Evolutionary conservation across 352 stramenopile genomes (phyloP).

Genomic region (Thraustotheca clavata): DNA sequence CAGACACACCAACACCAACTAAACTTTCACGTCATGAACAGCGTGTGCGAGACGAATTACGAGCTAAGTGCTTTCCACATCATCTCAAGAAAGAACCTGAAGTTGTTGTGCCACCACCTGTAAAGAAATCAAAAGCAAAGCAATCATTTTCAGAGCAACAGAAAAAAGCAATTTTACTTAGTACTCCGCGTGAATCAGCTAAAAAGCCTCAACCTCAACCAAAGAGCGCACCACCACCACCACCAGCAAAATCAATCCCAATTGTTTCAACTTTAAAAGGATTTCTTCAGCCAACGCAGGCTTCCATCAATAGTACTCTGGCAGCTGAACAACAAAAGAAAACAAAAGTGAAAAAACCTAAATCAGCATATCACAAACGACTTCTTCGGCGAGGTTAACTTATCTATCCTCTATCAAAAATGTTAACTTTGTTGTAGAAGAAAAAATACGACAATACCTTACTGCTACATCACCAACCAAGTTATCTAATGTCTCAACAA

Average conservation of each 20-base stretch:
- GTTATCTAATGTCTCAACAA: neutral
- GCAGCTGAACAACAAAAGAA: neutral
- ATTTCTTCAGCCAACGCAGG: constrained; percentile 19
- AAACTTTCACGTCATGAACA: constrained; percentile 52
- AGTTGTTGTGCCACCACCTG: constrained; percentile 27
- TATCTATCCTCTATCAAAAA: neutral
- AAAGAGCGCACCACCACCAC: neutral
- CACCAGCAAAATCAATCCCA: neutral
- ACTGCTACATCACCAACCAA: constrained; percentile 14
- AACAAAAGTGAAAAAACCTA: constrained; percentile 14
- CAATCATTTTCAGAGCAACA: constrained; percentile 29
- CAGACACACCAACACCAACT: constrained; percentile 4
- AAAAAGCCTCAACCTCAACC: constrained; percentile 30
- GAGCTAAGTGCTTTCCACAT: constrained; percentile 41
- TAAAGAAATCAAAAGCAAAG: constrained; percentile 37
- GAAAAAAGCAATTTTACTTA: constrained; percentile 46
- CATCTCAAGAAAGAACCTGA: constrained; percentile 13
- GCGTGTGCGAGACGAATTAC: constrained; percentile 53
- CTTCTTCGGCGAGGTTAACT: constrained; percentile 8
- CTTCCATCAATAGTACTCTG: constrained; percentile 1
- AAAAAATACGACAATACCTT: constrained; percentile 9
- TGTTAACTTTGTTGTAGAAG: constrained; percentile 4
- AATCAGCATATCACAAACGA: constrained; percentile 3
- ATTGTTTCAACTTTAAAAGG: neutral
- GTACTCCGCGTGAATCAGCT: constrained; percentile 48